These are phyloP conservation scores for Batrachochytrium dendrobatidis DNA, from an alignment of 371 early-diverging fungal species.

Conservation along the genomic window DNA sequence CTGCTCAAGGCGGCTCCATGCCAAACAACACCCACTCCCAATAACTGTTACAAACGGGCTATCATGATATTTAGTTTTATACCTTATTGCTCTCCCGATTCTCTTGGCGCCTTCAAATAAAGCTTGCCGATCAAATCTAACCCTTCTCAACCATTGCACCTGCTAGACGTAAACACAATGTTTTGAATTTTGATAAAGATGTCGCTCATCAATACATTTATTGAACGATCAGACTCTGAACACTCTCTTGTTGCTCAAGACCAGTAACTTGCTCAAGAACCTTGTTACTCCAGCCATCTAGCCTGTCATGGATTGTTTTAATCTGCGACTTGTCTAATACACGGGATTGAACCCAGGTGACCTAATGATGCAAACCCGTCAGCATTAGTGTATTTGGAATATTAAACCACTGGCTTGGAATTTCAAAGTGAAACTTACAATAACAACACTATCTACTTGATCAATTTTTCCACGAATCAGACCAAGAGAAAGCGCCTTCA, in stretches of 20 bases:
- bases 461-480: conserved; percentile 92
- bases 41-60: too few species aligned
- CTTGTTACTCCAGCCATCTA: conserved; percentile 47
- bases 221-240: not conserved
- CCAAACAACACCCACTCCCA: too few species aligned
- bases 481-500: conserved; percentile 91
- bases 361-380: conserved; percentile 18
- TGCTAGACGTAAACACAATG: too few species aligned
- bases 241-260: conserved; percentile 26
- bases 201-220: too few species aligned
- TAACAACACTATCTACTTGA: conserved; percentile 81
- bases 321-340: conserved; percentile 88
- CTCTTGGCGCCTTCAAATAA: too few species aligned
- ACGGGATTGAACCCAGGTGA: conserved; percentile 96
- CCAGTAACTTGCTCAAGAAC: conserved; percentile 38
- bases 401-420: not conserved
- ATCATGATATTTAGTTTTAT: too few species aligned
- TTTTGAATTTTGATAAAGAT: too few species aligned
- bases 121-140: too few species aligned
- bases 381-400: not conserved
- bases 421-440: conserved; percentile 20
- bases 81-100: too few species aligned
- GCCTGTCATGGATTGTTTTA: conserved; percentile 35
- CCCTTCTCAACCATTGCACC: too few species aligned
- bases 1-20: too few species aligned